phyloP scores from a whole-genome alignment of 2,329 filamentous ascomycete species.

The Exophiala spinifera region DNA sequence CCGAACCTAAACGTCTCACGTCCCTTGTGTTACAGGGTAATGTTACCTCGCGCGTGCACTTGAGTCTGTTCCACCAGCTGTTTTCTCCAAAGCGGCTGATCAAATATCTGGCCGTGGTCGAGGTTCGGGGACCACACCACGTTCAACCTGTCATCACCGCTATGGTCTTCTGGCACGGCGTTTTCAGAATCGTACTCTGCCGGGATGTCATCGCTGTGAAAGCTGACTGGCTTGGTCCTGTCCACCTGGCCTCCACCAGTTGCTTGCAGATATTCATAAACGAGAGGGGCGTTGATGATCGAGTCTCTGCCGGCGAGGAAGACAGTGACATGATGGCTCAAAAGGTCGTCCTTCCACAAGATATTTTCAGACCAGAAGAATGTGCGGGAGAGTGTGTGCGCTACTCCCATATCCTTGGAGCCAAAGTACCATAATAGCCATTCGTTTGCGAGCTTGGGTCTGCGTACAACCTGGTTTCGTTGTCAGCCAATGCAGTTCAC shows the following conservation, averaged over 20 bases:
- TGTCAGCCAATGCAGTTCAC: constrained; percentile 5
- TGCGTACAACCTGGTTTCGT: constrained; percentile 39
- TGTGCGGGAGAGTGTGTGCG: constrained; percentile 60
- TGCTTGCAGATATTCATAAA: constrained; percentile 8
- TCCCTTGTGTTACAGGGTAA: neutral
- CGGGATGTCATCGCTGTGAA: neutral
- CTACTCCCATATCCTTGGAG: constrained; percentile 63
- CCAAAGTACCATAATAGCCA: constrained; percentile 70
- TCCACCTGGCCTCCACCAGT: neutral
- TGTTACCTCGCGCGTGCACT: neutral
- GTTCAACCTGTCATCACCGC: neutral
- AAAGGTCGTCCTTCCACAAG: constrained; percentile 50
- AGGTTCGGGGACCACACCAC: neutral
- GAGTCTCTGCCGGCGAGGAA: constrained; percentile 21
- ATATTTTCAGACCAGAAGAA: constrained; percentile 73
- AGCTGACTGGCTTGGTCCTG: neutral
- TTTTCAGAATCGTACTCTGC: neutral
- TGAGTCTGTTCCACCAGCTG: neutral
- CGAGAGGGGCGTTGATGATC: constrained; percentile 13
- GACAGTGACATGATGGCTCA: constrained; percentile 9
- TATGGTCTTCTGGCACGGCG: neutral
- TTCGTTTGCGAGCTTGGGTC: constrained; percentile 60
- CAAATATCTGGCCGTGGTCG: neutral
- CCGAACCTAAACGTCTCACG: neutral
- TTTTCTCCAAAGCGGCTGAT: neutral